Evolutionary conservation across 1,284 basidiomycete genomes (phyloP), one percentile per base, ranked within the genome.

Genomic region (Sanghuangporus weigelae): DNA sequence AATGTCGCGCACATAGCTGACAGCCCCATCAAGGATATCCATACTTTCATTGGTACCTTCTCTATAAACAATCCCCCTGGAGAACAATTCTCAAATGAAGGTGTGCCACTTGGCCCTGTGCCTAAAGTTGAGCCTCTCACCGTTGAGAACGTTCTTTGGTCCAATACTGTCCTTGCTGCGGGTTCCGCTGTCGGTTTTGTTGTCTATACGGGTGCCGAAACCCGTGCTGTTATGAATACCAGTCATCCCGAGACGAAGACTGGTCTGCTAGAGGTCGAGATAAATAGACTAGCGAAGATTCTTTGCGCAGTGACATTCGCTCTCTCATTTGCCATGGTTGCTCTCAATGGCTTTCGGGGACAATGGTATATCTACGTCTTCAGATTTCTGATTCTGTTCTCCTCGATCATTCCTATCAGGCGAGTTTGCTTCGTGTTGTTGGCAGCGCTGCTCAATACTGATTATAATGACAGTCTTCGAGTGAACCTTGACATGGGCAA

Each of bases 401-500:
- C 95, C 50, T 96, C 94, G 19, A 99, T 99, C 75, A 99, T 99
- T 71, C 97, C 97, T 31, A 99, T 99, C 78, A 96, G 93, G 95
- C 93, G 57, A 66, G 88, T 75, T 31, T 21, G 19, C 14, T 7
- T 26, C 57, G 35, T 46, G 57, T 59, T 19, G 7, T 19, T 39
- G 19, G 39, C 10, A 31, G 49, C 12, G 56, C 42, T 61, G 21
- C 46, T 23, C 16, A 44, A 39, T 44, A 19, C 10, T 60, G 26
- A 56, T 44, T 61, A 6, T 1, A 2, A 11, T 11, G 59, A 7
- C 64, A 98, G 95, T 81, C 79, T 99, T 59, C 92, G 97, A 31
- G 96, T 99, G 66, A 99, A 99, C 71, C 82, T 99, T 57, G 97
- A 99, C 74, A 98, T 99, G 96, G 97, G 96, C 66, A 99, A 99